Base-by-base conservation (phyloP, 257 asterid genomes). In the Rhazya stricta region DNA sequence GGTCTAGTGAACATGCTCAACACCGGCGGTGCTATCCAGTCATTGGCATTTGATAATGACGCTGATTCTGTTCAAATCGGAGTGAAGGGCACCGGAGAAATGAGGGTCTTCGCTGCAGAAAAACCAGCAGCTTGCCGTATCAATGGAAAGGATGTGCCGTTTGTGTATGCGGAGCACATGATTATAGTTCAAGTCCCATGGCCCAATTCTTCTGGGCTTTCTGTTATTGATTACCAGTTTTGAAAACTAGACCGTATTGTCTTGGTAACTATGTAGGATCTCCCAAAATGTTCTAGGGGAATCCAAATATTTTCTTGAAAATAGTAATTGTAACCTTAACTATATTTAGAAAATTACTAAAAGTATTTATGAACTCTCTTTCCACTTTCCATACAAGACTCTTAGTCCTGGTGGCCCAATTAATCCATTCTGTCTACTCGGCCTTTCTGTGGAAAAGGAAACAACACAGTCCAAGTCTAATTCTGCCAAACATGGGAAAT, bases 81-180 rank as follows among this genome's bases (percentile, higher is more conserved):
- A 62, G 88, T 91, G 67, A 91, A 82, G 61, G 97, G 97, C 51
- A 72, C 76, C 16, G 98, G 98, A 25, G 96, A 89, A 74, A 85
- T 91, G 96, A 85, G 87, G 84, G 85, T 69, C 34, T 91, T 43
- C 75, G 90, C 97, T 65, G 88, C 97, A 1, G 78, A 79, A 75
- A 89, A 74, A 21, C 96, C 98, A 6, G 67, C 34, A 65, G 79
- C 70, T 8, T 86, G 91, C 67, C 85, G 70, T 7, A 76, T 90
- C 68, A 88, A 86, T 66, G 91, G 91, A 4, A 73, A 11, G 9
- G 79, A 63, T 39, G 91, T 81, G 56, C 50, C 80, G 2, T 89
- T 89, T 46, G 81, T 9, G 74, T 93, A 89, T 27, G 88, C 81
- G 74, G 86, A 74, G 30, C 66, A 42, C 43, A 84, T 89, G 96